These are phyloP conservation scores for Rhipidocladum racemiflorum DNA, from an alignment of 176 grass and related monocot genomes.

Conservation along the genomic window DNA sequence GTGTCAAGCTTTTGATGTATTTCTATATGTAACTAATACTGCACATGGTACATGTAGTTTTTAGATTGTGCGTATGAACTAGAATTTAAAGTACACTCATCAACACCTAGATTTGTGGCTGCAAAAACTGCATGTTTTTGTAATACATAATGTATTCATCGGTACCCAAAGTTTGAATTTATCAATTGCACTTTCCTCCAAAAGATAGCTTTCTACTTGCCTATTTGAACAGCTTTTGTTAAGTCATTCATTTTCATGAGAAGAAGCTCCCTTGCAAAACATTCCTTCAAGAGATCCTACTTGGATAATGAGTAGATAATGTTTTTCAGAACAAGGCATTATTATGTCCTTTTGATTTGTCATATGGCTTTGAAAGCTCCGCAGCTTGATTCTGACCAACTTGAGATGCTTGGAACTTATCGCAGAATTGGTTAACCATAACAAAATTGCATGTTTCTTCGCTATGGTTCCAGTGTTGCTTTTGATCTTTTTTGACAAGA, in stretches of 20 bases:
- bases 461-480: too few relatives aligned
- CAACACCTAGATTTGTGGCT: too few relatives aligned
- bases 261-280: constrained; percentile 61
- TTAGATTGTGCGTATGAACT: too few relatives aligned
- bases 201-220: background rate
- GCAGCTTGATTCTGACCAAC: constrained; percentile 38
- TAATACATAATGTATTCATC: too few relatives aligned
- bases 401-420: constrained; percentile 52
- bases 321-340: constrained; percentile 57
- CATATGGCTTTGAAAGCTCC: constrained; percentile 47
- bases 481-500: too few relatives aligned
- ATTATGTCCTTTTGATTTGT: constrained; percentile 42
- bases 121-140: too few relatives aligned
- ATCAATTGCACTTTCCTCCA: background rate
- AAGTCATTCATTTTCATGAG: constrained; percentile 73
- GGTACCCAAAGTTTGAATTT: too few relatives aligned
- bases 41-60: background rate
- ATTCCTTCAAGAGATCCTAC: constrained; percentile 68
- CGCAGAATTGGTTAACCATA: too few relatives aligned
- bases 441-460: too few relatives aligned
- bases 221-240: constrained; percentile 17
- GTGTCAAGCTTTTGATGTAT: too few relatives aligned
- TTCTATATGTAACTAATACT: too few relatives aligned
- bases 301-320: constrained; percentile 61
- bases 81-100: too few relatives aligned